Base-by-base conservation (phyloP, 1,284 basidiomycete genomes). In the Sutorius eximius region DNA sequence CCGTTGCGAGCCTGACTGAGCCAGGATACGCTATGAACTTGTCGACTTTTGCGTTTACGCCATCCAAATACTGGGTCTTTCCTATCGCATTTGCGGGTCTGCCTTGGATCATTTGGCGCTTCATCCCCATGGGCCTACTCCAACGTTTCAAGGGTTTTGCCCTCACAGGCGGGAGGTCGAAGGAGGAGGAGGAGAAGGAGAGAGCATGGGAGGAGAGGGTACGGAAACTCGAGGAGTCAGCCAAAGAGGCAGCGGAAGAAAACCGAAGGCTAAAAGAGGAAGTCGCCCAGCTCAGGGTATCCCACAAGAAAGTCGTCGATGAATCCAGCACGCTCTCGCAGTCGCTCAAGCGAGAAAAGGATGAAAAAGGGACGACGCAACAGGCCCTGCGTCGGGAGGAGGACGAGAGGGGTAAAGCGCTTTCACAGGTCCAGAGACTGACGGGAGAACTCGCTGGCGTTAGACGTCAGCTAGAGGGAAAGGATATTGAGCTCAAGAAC, bases 61-160 rank as follows among this genome's bases (percentile, higher is more conserved):
- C 68, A 27, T 69, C 66, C 41, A 69, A 57, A 50, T 61, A 63
- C 51, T 71, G 58, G 60, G 55, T 60, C 37, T 42, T 70, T 50
- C 68, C 67, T 38, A 43, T 72, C 57, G 61, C 69, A 20, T 60
- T 71, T 20, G 61, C 67, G 1, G 64, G 67, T 51, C 45, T 71
- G 5, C 64, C 64, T 30, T 67, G 57, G 55, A 37, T 70, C 49
- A 13, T 65, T 2, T 44, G 52, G 51, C 60, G 65, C 43, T 49
- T 54, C 57, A 61, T 67, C 59, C 53, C 53, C n/a, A 2, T 29
- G 22, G 5, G 5, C 20, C 1, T 48, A 4, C 12, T 2, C 1
- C 46, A 24, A 12, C 38, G 12, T 1, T 0, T 59, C 33, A 55
- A 5, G 22, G 30, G 41, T 15, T 5, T 9, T n/a, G 3, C n/a